These are phyloP conservation scores for Graphiopsis chlorocephala DNA, from an alignment of 2,329 filamentous ascomycete species.

Conservation along the genomic window DNA sequence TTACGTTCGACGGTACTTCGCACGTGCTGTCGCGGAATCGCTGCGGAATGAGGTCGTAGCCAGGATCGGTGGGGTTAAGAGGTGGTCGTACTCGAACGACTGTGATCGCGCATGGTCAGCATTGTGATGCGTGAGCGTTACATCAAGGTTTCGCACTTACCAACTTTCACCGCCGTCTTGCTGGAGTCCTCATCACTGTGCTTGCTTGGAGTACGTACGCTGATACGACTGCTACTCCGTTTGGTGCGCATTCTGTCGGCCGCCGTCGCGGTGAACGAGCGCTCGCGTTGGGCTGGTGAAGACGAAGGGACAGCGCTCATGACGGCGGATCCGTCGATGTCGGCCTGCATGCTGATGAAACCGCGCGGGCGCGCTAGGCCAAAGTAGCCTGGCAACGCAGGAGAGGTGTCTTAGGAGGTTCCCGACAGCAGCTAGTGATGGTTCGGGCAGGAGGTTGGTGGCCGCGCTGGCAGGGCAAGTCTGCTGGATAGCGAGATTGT, in stretches of 20 bases:
- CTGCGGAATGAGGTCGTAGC: slow-evolving; percentile 91
- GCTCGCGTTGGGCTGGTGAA: not conserved
- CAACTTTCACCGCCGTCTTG: slow-evolving; percentile 90
- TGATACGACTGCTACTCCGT: slow-evolving; percentile 76
- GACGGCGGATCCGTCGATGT: slow-evolving; percentile 10
- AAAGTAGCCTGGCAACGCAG: slow-evolving; percentile 11
- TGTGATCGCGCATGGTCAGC: slow-evolving; percentile 41
- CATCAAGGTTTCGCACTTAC: slow-evolving; percentile 47
- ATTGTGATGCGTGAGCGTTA: not conserved
- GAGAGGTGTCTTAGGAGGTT: not conserved
- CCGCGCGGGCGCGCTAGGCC: slow-evolving; percentile 11
- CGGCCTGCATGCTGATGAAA: slow-evolving; percentile 12
- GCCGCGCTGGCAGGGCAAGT: not conserved
- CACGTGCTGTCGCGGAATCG: slow-evolving; percentile 92
- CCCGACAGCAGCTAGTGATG: not conserved
- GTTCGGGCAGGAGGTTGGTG: not conserved
- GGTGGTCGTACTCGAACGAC: slow-evolving; percentile 91
- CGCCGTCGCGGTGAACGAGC: slow-evolving; percentile 9
- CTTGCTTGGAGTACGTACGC: slow-evolving; percentile 66
- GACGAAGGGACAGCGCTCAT: not conserved
- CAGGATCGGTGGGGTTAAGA: slow-evolving; percentile 77
- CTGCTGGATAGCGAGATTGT: not conserved
- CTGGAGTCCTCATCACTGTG: slow-evolving; percentile 78
- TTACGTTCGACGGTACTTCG: slow-evolving; percentile 82
- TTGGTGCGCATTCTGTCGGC: slow-evolving; percentile 20